These are phyloP conservation scores for Epichloe gansuensis DNA, from an alignment of 2,329 filamentous ascomycete species.

Conservation along the genomic window DNA sequence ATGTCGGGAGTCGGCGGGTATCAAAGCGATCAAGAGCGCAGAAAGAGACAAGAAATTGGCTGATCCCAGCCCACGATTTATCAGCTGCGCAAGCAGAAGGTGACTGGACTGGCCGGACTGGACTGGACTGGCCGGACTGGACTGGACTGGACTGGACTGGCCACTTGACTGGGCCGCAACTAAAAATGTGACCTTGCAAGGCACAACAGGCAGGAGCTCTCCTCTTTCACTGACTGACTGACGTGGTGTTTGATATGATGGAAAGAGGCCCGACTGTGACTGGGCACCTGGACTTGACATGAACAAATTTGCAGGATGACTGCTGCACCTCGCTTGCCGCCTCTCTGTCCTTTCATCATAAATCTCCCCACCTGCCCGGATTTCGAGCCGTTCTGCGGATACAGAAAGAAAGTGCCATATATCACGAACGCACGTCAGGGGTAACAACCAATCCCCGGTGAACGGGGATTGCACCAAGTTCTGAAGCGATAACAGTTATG, in stretches of 20 bases:
- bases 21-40: background rate
- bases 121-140: background rate
- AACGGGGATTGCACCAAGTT: background rate
- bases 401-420: background rate
- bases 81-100: slow-evolving; percentile 13
- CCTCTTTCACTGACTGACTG: background rate
- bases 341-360: background rate
- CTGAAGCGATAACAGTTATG: background rate
- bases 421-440: slow-evolving; percentile 1
- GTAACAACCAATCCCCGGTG: background rate
- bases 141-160: slow-evolving; percentile 1
- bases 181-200: background rate
- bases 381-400: background rate
- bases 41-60: slow-evolving; percentile 1
- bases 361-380: background rate
- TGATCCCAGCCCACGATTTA: slow-evolving; percentile 17
- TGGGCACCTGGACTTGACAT: background rate
- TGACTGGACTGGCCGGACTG: slow-evolving; percentile 3
- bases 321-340: background rate
- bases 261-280: background rate
- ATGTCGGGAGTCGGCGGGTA: background rate
- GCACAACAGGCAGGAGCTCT: background rate
- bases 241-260: background rate
- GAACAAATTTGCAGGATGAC: background rate
- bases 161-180: slow-evolving; percentile 2